Conservation (phyloP, 345 rosid genomes). For the Eucalyptus decipiens region DNA sequence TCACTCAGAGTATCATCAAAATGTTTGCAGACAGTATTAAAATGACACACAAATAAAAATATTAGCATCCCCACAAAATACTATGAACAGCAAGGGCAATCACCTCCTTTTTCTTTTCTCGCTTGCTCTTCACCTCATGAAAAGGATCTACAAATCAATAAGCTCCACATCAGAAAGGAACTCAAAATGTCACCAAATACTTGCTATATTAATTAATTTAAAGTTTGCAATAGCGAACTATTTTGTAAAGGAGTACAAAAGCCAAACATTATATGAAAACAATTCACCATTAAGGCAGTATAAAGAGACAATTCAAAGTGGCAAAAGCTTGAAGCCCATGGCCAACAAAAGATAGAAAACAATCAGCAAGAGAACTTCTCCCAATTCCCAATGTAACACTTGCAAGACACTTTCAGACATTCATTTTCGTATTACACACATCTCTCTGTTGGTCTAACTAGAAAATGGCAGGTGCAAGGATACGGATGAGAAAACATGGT, state of each 20-base stretch:
- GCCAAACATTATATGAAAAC: not conserved
- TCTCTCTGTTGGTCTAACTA: not conserved
- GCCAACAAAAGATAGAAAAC: not conserved
- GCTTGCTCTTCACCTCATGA: constrained; percentile 94
- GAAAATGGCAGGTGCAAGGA: not conserved
- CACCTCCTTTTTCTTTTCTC: constrained; percentile 94
- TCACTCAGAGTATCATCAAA: not conserved
- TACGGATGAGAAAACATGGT: not conserved
- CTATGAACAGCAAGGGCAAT: not conserved
- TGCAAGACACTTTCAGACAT: not conserved
- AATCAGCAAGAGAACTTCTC: not conserved
- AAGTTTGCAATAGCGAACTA: not conserved
- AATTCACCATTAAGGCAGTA: not conserved
- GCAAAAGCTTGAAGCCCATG: not conserved
- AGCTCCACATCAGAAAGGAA: not conserved
- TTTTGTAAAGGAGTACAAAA: not conserved
- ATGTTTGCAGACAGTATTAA: not conserved
- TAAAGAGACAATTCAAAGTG: not conserved
- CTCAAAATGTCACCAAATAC: not conserved
- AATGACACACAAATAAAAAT: not conserved
- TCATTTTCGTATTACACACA: not conserved
- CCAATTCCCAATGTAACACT: not conserved
- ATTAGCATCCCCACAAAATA: not conserved
- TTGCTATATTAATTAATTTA: not conserved
- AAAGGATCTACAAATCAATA: constrained; percentile 65